Conservation (phyloP, 441 rosid species). For the Geranium incanum region DNA sequence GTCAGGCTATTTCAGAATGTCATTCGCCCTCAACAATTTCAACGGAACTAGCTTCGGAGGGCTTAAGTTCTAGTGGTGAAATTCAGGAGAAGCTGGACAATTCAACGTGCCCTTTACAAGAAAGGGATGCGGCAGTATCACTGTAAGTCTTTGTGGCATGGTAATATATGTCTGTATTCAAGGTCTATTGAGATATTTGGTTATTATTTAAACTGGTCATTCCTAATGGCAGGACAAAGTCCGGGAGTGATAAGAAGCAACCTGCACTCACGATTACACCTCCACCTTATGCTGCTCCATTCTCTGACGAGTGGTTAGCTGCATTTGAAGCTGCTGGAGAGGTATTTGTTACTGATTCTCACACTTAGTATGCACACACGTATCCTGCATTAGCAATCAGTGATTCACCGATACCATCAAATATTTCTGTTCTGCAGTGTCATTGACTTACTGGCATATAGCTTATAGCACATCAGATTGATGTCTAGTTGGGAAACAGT, state of each 20-base stretch:
- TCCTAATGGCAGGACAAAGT: conserved; percentile 32
- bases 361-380: neutral
- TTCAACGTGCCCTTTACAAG: conserved; percentile 22
- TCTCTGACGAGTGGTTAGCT: conserved; percentile 93
- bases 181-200: neutral
- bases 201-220: conserved; percentile 7
- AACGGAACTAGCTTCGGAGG: conserved; percentile 1
- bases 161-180: conserved; percentile 12
- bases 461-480: neutral
- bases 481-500: neutral
- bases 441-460: neutral
- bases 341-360: conserved; percentile 35
- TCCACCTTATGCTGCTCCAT: conserved; percentile 58
- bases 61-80: conserved; percentile 18
- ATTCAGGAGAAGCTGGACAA: conserved; percentile 19
- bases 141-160: conserved; percentile 37
- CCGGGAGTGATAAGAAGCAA: conserved; percentile 34
- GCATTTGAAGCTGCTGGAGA: conserved; percentile 94
- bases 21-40: conserved; percentile 22
- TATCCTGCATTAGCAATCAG: neutral
- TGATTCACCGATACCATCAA: neutral
- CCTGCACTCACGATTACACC: conserved; percentile 41
- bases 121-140: conserved; percentile 23
- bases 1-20: conserved; percentile 25
- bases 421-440: neutral